phyloP scores from a whole-genome alignment of 2,329 filamentous ascomycete genomes.

The Aspergillus sp. region DNA sequence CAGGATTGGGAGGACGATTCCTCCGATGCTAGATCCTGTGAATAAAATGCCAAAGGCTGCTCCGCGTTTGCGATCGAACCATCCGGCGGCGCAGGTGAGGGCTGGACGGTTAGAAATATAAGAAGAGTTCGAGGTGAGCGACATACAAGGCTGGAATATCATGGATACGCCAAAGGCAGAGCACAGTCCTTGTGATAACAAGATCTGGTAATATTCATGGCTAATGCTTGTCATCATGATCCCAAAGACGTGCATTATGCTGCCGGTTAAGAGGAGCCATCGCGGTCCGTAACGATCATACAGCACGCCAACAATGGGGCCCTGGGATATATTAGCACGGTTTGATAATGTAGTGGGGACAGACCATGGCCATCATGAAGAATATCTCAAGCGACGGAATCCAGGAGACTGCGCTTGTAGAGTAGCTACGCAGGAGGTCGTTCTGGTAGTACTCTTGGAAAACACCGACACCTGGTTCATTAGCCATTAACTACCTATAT shows the following conservation, averaged over 20 bases:
- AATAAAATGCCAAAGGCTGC: slow-evolving; percentile 54
- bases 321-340: neutral
- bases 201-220: slow-evolving; percentile 51
- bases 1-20: slow-evolving; percentile 60
- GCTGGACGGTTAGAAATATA: neutral
- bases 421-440: slow-evolving; percentile 2
- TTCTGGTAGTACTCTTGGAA: slow-evolving; percentile 16
- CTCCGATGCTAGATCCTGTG: slow-evolving; percentile 53
- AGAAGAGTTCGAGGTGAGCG: neutral
- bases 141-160: slow-evolving; percentile 44
- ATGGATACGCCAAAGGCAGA: slow-evolving; percentile 48
- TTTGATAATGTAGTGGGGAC: no score
- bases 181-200: slow-evolving; percentile 53
- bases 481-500: neutral
- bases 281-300: slow-evolving; percentile 65
- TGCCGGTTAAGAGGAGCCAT: slow-evolving; percentile 51
- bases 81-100: slow-evolving; percentile 35
- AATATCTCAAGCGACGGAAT: slow-evolving; percentile 14
- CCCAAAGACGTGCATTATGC: slow-evolving; percentile 57
- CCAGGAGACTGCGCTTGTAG: slow-evolving; percentile 13
- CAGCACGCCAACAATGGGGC: slow-evolving; percentile 60
- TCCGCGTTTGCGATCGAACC: slow-evolving; percentile 52
- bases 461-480: slow-evolving; percentile 7
- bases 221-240: slow-evolving; percentile 60
- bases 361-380: slow-evolving; percentile 14